A percentile compares a stretch with the other conserved stretches of the same genome.
These are phyloP conservation scores for Zygnema circumcarinatum DNA, from an alignment of 139 green algal species.

Conservation along the genomic window DNA sequence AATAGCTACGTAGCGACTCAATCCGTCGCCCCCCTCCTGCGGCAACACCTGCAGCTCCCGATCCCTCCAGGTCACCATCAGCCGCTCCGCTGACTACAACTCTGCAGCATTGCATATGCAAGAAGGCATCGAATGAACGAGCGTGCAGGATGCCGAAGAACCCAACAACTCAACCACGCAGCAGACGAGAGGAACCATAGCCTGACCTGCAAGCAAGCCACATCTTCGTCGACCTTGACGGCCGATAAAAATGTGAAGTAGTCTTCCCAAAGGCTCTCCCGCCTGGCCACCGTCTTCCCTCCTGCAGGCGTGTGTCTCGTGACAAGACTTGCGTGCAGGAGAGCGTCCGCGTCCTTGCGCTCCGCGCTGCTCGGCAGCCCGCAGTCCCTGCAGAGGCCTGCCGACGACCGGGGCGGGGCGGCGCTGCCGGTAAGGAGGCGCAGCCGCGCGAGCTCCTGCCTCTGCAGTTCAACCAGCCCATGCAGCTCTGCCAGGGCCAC, in stretches of 20 bases:
- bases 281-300: neutral
- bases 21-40: neutral
- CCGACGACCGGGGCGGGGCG: no score
- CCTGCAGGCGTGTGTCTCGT: neutral
- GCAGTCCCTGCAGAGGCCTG: neutral
- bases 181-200: neutral
- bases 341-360: neutral
- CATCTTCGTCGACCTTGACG: neutral
- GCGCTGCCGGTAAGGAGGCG: neutral
- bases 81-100: neutral
- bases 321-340: neutral
- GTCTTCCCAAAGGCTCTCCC: neutral
- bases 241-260: neutral
- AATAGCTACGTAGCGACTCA: constrained; percentile 35
- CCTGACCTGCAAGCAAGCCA: constrained; percentile 8
- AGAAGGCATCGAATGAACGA: neutral
- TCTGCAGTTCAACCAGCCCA: neutral
- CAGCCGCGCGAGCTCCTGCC: neutral
- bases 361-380: neutral
- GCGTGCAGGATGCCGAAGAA: neutral
- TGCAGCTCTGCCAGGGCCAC: neutral
- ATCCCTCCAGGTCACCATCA: neutral
- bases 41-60: neutral
- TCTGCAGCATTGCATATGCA: neutral
- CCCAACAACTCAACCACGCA: neutral